phyloP scores from a whole-genome alignment of 179 eudicot genomes.

The Corrigiola litoralis region DNA sequence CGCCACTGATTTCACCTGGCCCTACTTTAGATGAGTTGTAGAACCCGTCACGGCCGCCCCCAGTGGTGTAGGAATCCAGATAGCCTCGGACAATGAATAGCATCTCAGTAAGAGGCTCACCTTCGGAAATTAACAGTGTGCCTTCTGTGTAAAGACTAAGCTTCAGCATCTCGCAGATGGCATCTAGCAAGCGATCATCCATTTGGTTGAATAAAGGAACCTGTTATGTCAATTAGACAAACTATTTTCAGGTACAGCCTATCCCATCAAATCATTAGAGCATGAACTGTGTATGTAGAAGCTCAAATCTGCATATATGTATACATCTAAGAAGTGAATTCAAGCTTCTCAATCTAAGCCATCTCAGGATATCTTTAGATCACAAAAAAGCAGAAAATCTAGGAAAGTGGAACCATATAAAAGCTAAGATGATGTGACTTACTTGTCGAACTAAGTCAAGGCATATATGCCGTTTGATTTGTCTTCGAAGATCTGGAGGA shows the following conservation, averaged over 20 bases:
- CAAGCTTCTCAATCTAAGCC: too few relatives aligned
- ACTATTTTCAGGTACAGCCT: too few relatives aligned
- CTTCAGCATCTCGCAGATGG: conserved; percentile 25
- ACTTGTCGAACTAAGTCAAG: conserved; percentile 18
- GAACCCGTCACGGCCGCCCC: conserved; percentile 13
- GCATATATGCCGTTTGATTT: conserved; percentile 24
- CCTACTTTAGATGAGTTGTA: conserved; percentile 12
- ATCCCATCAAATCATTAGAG: neutral
- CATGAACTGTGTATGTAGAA: neutral
- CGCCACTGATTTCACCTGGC: conserved; percentile 33
- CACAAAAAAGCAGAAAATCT: too few relatives aligned
- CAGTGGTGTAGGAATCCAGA: conserved; percentile 21
- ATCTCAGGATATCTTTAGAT: too few relatives aligned
- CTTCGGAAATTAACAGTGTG: conserved; percentile 20
- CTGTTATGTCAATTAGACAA: neutral
- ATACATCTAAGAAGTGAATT: too few relatives aligned
- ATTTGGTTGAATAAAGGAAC: conserved; percentile 6
- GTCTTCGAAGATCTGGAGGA: conserved; percentile 29
- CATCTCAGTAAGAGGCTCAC: conserved; percentile 24
- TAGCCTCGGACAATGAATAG: conserved; percentile 26
- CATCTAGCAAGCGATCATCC: conserved; percentile 22
- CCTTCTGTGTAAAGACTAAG: conserved; percentile 21
- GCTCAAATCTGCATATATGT: too few relatives aligned
- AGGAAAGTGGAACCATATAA: too few relatives aligned
- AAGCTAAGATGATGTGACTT: neutral